Conservation (phyloP, 2,329 filamentous ascomycete species). For the Gnomoniopsis smithogilvyi region DNA sequence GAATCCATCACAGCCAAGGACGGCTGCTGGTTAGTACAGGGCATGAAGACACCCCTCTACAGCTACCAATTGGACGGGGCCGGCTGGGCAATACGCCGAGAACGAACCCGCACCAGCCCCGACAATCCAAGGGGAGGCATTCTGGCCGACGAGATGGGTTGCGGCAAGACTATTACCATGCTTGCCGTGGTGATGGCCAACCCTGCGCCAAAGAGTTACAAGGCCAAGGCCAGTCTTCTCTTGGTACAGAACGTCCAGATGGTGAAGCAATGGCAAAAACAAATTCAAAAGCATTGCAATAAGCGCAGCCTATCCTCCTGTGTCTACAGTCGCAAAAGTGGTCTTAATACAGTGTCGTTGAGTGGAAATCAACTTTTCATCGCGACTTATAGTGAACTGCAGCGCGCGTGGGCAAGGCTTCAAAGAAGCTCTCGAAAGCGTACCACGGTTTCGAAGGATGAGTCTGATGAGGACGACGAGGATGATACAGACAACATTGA, state of each 20-base stretch:
- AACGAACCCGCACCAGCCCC: constrained; percentile 30
- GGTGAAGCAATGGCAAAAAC: constrained; percentile 35
- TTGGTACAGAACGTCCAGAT: constrained; percentile 24
- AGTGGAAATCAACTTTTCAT: constrained; percentile 16
- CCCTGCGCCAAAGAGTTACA: constrained; percentile 21
- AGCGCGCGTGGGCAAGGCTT: background rate
- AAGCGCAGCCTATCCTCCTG: background rate
- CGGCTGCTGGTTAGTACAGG: constrained; percentile 6
- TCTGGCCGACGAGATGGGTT: constrained; percentile 59
- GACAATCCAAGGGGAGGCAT: constrained; percentile 25
- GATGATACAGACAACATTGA: background rate
- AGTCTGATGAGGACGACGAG: background rate
- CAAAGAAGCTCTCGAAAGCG: background rate
- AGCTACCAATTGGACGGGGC: constrained; percentile 19
- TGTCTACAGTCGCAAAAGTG: background rate
- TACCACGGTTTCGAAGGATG: constrained; percentile 1
- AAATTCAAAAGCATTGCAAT: constrained; percentile 29
- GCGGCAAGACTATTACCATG: constrained; percentile 59
- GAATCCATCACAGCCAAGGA: too few relatives aligned
- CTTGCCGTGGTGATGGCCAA: constrained; percentile 49
- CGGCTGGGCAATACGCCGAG: constrained; percentile 16
- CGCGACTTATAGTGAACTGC: background rate
- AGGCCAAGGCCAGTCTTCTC: background rate
- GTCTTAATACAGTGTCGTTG: background rate
- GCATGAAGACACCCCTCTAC: constrained; percentile 14